phyloP scores from a whole-genome alignment of 768 basidiomycete species.

The Artomyces pyxidatus region DNA sequence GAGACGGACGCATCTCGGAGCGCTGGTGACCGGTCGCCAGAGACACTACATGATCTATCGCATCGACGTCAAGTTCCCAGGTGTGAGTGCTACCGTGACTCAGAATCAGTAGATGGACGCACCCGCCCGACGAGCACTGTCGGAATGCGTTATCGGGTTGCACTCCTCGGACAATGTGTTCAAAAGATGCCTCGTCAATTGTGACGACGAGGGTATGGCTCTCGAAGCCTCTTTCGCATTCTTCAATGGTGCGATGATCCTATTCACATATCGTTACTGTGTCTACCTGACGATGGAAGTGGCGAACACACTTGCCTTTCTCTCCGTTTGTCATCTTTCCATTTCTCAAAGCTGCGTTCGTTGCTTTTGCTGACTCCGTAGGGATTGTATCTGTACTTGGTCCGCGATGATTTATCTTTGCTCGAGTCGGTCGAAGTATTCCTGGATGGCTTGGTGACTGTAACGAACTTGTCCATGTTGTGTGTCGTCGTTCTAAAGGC shows the following conservation, averaged over 20 bases:
- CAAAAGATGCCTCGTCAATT: constrained; percentile 53
- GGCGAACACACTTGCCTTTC: constrained; percentile 17
- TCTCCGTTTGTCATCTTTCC: constrained; percentile 20
- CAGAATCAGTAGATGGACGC: no score
- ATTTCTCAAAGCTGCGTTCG: constrained; percentile 21
- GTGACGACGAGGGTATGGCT: constrained; percentile 5
- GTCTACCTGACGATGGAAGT: no score
- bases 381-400: constrained; percentile 22
- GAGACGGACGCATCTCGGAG: constrained; percentile 19
- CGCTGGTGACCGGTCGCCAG: constrained; percentile 39
- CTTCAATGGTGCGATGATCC: not conserved
- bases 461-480: constrained; percentile 28
- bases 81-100: no score
- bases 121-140: constrained; percentile 57
- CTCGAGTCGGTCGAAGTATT: constrained; percentile 7
- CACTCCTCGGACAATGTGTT: constrained; percentile 50
- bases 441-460: constrained; percentile 18
- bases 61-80: constrained; percentile 1
- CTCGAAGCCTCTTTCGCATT: not conserved
- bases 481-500: constrained; percentile 1
- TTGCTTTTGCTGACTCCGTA: constrained; percentile 19
- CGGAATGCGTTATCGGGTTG: constrained; percentile 76
- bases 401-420: constrained; percentile 14
- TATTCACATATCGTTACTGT: not conserved
- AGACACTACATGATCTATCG: constrained; percentile 50